Evolutionary conservation across 2,329 filamentous ascomycete species (phyloP), one percentile per base, ranked within the genome.

Genomic region (Endocalyx cinctus): DNA sequence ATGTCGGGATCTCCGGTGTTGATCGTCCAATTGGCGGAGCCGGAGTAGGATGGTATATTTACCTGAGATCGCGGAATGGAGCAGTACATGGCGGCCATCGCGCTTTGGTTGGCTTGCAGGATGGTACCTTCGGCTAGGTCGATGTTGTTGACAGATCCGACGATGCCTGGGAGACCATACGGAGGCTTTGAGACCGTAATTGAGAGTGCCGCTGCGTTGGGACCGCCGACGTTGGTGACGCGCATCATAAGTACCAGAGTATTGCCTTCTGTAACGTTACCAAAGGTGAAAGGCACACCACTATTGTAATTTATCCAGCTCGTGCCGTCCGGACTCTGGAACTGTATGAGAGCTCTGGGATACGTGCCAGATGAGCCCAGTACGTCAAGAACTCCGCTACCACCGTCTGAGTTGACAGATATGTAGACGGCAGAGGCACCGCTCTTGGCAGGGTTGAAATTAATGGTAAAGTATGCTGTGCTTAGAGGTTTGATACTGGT

Each of bases 161-260:
- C 64, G 15, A 78, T 66, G 3, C 72, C 69, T n/a, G 57, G 45
- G 3, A 74, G 60, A 11, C 72, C 74, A 33, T 73, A 77, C 0
- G 76, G 76, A 4, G 74, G 73, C 47, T 80, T 80, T 0, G 75
- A 79, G 3, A 80, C 72, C 0, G 74, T 78, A 11, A 79, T 54
- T 0, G 68, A 72, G 2, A 79, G 60, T 2, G 66, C 60, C 14
- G 65, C 63, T 31, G 70, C 67, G 38, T 70, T 69, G 2, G 64
- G 54, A 2, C 64, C 63, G 7, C 67, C 72, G 29, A 64, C 66
- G 46, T 79, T 79, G 22, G 67, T 74, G 16, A 79, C 49, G 1
- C 75, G 65, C 51, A 79, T 60, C 32, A 63, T 65, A 4, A 77
- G 60, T 4, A 60, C 62, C 1, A 55, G 59, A 0, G 66, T 67